Conservation (phyloP, 441 rosid species). For the Adansonia madagascariensis region DNA sequence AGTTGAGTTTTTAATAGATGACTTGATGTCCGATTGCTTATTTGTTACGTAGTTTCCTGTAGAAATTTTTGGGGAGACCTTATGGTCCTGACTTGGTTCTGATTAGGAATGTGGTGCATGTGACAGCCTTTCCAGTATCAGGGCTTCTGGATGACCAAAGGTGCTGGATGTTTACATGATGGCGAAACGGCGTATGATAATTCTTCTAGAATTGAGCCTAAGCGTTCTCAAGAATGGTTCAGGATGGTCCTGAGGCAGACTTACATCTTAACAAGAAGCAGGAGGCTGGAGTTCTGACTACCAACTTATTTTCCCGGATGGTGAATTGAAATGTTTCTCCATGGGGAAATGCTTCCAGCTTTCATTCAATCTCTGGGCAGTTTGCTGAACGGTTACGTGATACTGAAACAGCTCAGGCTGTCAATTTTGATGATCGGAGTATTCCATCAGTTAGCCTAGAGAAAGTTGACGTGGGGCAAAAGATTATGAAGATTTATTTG, state of each 20-base stretch:
- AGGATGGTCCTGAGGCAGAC: conserved; percentile 55
- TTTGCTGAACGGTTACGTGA: conserved; percentile 50
- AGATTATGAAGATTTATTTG: conserved; percentile 45
- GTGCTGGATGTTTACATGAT: conserved; percentile 44
- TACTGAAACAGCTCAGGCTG: conserved; percentile 45
- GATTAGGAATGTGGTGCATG: conserved; percentile 23
- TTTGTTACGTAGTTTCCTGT: not conserved
- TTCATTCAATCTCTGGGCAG: conserved; percentile 51
- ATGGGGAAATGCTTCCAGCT: conserved; percentile 57
- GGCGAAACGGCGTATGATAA: conserved; percentile 48
- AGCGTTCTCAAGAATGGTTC: conserved; percentile 67
- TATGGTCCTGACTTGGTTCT: not conserved
- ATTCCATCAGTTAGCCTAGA: conserved; percentile 42
- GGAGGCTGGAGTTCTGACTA: conserved; percentile 45
- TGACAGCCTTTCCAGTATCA: conserved; percentile 55
- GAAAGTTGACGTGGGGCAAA: conserved; percentile 46
- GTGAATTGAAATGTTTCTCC: conserved; percentile 44
- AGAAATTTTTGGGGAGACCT: not conserved
- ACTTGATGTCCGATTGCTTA: no score
- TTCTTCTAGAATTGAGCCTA: conserved; percentile 52
- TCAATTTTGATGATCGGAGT: conserved; percentile 46
- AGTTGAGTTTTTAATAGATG: not conserved
- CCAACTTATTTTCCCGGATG: conserved; percentile 45
- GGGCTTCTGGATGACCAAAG: conserved; percentile 59
- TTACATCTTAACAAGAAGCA: conserved; percentile 61